phyloP scores from a whole-genome alignment of 257 asterid genomes.

The Solanum pinnatisectum region DNA sequence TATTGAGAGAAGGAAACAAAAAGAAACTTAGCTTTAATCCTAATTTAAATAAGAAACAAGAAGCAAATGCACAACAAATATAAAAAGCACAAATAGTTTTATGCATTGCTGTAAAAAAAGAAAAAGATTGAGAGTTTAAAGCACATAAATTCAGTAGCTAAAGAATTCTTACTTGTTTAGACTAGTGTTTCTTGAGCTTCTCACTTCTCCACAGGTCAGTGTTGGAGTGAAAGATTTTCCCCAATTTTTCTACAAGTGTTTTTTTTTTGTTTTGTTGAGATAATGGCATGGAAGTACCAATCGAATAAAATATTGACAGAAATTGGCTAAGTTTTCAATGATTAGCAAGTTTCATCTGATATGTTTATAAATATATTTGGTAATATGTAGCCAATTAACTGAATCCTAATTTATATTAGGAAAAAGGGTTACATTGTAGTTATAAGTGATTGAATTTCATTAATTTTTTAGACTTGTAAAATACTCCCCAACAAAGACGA shows the following conservation, averaged over 20 bases:
- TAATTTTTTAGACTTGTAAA: too few species aligned
- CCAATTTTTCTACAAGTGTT: not conserved
- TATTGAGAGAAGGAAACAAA: too few species aligned
- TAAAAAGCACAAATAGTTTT: not conserved
- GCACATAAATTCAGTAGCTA: not conserved
- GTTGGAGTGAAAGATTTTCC: not conserved
- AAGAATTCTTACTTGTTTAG: not conserved
- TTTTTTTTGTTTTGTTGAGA: too few species aligned
- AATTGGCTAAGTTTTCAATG: not conserved
- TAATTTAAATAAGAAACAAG: not conserved
- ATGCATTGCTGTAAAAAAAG: not conserved
- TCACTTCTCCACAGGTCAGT: not conserved
- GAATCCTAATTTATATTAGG: not conserved
- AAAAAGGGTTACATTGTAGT: not conserved
- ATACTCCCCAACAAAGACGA: too few species aligned
- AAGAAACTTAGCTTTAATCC: too few species aligned
- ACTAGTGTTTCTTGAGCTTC: not conserved
- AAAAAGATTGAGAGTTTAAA: not conserved
- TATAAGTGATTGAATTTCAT: not conserved
- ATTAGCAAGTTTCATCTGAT: not conserved
- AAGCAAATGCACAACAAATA: not conserved
- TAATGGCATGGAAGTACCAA: not conserved
- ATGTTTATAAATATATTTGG: too few species aligned
- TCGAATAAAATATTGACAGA: not conserved
- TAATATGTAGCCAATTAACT: not conserved